Evolutionary conservation across 805 yeast species (phyloP).

Genomic region (Candida endomychidarum): DNA sequence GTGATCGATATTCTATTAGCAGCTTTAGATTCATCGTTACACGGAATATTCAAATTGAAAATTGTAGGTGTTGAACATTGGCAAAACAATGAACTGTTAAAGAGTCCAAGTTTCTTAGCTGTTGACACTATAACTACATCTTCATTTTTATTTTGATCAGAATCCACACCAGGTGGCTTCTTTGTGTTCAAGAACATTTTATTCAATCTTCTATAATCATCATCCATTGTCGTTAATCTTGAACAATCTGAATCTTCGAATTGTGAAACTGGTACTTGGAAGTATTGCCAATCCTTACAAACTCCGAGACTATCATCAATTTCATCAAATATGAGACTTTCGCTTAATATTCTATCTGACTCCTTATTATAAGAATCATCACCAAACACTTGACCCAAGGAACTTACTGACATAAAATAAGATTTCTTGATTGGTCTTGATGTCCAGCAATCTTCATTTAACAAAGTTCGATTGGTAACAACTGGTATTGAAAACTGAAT

Average conservation of each 20-base stretch:
- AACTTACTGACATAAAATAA: constrained; percentile 50
- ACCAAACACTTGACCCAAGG: constrained; percentile 49
- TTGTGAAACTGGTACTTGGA: constrained; percentile 24
- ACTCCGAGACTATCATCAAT: constrained; percentile 27
- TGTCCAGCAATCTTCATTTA: constrained; percentile 58
- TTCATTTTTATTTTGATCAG: constrained; percentile 7
- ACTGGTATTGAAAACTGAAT: constrained; percentile 24
- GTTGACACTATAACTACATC: constrained; percentile 42
- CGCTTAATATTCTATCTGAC: constrained; percentile 31
- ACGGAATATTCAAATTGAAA: constrained; percentile 38
- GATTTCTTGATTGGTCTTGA: constrained; percentile 36
- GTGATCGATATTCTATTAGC: constrained; percentile 38
- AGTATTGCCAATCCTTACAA: constrained; percentile 35
- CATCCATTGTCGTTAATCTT: constrained; percentile 28
- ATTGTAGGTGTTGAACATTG: constrained; percentile 45
- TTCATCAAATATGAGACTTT: constrained; percentile 40
- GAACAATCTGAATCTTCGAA: constrained; percentile 14
- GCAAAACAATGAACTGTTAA: constrained; percentile 48
- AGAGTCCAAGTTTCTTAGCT: constrained; percentile 42
- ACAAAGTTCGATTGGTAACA: constrained; percentile 31
- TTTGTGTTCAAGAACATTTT: constrained; percentile 17
- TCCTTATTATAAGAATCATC: constrained; percentile 39
- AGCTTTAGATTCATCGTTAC: constrained; percentile 34
- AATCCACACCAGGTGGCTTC: neutral
- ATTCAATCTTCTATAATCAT: constrained; percentile 34